Conservation (phyloP, 805 yeast species). For the Saturnispora bothae region DNA sequence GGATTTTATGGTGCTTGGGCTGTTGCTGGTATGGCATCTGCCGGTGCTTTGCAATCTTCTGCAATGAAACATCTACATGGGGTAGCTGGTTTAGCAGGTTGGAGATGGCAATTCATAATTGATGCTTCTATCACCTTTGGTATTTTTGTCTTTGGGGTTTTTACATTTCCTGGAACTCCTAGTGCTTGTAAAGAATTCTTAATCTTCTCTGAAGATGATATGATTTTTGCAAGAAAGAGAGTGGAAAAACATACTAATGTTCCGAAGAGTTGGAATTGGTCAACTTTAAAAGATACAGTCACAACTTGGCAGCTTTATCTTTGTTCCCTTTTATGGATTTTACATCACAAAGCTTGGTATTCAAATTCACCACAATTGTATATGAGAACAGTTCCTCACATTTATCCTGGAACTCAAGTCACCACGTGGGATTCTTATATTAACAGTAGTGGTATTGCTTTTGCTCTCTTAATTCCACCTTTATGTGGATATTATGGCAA, state of each 20-base stretch:
- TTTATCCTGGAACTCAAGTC: slow-evolving; percentile 11
- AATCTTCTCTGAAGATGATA: slow-evolving; percentile 32
- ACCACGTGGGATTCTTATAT: slow-evolving; percentile 15
- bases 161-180: slow-evolving; percentile 49
- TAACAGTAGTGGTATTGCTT: slow-evolving; percentile 13
- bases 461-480: slow-evolving; percentile 24
- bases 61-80: slow-evolving; percentile 39
- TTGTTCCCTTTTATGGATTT: slow-evolving; percentile 16
- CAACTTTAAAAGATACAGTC: slow-evolving; percentile 34
- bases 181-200: slow-evolving; percentile 24
- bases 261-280: slow-evolving; percentile 33
- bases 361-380: slow-evolving; percentile 20
- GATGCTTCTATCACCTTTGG: slow-evolving; percentile 51
- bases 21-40: slow-evolving; percentile 38
- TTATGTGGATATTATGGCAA: slow-evolving; percentile 31
- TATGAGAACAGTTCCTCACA: slow-evolving; percentile 13
- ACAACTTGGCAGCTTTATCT: slow-evolving; percentile 31
- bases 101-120: slow-evolving; percentile 68
- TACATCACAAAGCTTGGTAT: slow-evolving; percentile 28
- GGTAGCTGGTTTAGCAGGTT: slow-evolving; percentile 43
- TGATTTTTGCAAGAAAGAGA: slow-evolving; percentile 37
- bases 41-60: slow-evolving; percentile 54
- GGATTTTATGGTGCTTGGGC: slow-evolving; percentile 16
- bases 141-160: slow-evolving; percentile 47
- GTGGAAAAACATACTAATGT: slow-evolving; percentile 24